Percentiles rank a stretch among this genome's conserved stretches.
Evolutionary conservation across 257 asterid genomes (phyloP).

Genomic region (Jacaranda copaia): DNA sequence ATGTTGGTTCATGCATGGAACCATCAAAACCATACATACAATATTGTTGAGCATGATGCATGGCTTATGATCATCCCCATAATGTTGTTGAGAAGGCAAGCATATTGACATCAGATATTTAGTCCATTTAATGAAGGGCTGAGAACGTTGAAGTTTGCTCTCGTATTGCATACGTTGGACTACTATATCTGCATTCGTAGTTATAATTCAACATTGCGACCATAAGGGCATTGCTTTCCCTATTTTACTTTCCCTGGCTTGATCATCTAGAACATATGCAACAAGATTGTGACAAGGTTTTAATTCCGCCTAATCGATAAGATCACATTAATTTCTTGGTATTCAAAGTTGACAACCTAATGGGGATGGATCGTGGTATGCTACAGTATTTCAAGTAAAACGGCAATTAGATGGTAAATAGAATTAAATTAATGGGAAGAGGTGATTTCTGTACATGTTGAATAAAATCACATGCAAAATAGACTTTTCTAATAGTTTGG

Average conservation of each 20-base stretch:
- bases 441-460: background rate
- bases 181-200: background rate
- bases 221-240: slow-evolving; percentile 18
- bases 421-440: background rate
- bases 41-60: background rate
- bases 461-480: slow-evolving; percentile 16
- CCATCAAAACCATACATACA: background rate
- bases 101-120: slow-evolving; percentile 36
- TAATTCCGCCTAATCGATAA: slow-evolving; percentile 42
- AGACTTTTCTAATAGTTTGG: background rate
- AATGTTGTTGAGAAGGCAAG: slow-evolving; percentile 35
- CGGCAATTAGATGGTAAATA: background rate
- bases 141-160: slow-evolving; percentile 21
- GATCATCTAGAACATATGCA: background rate
- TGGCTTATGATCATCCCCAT: background rate
- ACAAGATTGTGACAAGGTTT: background rate
- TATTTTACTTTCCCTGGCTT: slow-evolving; percentile 19
- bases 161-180: slow-evolving; percentile 4
- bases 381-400: slow-evolving; percentile 10
- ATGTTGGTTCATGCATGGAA: background rate
- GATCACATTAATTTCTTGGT: slow-evolving; percentile 46
- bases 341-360: slow-evolving; percentile 46
- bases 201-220: slow-evolving; percentile 27
- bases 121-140: slow-evolving; percentile 41
- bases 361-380: slow-evolving; percentile 27